A percentile compares a stretch with the other conserved stretches of the same genome.
Evolutionary conservation across 768 basidiomycete species (phyloP).

Genomic region (Chalciporus chontae): DNA sequence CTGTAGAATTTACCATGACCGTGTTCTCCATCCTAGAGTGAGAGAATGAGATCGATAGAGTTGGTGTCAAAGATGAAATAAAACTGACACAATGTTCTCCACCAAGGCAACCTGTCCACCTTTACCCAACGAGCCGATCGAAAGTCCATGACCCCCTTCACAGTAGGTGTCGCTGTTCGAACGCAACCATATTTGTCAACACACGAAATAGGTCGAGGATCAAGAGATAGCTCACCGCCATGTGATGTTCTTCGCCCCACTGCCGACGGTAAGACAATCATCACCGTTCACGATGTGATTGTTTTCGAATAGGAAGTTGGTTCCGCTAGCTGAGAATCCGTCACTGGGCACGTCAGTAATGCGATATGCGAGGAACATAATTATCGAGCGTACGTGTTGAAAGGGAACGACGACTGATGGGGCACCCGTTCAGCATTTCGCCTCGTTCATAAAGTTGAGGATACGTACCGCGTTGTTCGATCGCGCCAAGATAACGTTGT

Average conservation of each 20-base stretch:
- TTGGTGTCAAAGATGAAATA: constrained; percentile 35
- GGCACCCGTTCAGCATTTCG: too few relatives aligned
- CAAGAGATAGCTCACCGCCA: constrained; percentile 34
- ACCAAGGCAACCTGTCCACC: constrained; percentile 49
- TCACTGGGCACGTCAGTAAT: too few relatives aligned
- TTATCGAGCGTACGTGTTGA: not conserved
- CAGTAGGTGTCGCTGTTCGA: constrained; percentile 47
- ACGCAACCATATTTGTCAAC: too few relatives aligned
- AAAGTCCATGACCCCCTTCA: constrained; percentile 57
- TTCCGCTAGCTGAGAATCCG: too few relatives aligned
- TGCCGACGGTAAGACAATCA: constrained; percentile 58
- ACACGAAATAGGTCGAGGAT: not conserved
- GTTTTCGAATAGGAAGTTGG: not conserved
- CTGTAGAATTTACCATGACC: not conserved
- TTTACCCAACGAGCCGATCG: constrained; percentile 47
- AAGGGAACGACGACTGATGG: not conserved
- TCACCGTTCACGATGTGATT: constrained; percentile 59
- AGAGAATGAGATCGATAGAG: not conserved
- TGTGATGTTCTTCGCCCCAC: constrained; percentile 51
- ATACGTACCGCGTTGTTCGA: constrained; percentile 26
- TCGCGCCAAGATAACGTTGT: constrained; percentile 50
- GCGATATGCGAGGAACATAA: too few relatives aligned
- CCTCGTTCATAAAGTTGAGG: not conserved
- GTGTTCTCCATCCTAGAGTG: constrained; percentile 1
- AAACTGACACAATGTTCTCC: constrained; percentile 54